These are phyloP conservation scores for Seminavis robusta DNA, from an alignment of 108 stramenopile species.

Conservation along the genomic window DNA sequence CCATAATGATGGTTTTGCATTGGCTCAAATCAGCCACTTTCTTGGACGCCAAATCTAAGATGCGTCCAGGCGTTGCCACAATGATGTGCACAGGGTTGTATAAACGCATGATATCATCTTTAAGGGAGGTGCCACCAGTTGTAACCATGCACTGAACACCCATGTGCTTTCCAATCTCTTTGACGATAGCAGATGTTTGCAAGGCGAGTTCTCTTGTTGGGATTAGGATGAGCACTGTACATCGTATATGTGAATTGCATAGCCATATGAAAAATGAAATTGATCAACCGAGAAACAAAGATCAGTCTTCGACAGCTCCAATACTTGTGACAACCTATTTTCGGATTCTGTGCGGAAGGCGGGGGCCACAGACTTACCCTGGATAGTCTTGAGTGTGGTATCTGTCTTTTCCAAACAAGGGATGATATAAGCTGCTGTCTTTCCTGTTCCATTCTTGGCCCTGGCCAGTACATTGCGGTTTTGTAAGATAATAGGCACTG, in stretches of 20 bases:
- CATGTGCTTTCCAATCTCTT: constrained; percentile 98
- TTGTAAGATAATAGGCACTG: constrained; percentile 96
- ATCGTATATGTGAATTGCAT: no score
- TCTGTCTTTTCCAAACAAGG: constrained; percentile 98
- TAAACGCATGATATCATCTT: constrained; percentile 98
- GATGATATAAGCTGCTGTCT: constrained; percentile 99
- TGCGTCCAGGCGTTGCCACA: constrained; percentile 98
- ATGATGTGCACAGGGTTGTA: constrained; percentile 94
- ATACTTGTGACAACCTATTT: no score
- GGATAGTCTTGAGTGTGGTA: constrained; percentile 79
- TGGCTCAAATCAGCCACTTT: constrained; percentile 92
- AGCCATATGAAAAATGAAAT: no score
- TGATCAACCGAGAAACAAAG: no score
- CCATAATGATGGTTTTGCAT: constrained; percentile 96
- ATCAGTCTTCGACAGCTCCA: no score
- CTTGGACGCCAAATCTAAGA: constrained; percentile 95
- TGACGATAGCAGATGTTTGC: constrained; percentile 98
- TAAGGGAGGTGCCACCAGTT: constrained; percentile 95
- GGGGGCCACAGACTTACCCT: constrained; percentile 52
- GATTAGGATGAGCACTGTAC: constrained; percentile 88
- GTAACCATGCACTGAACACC: constrained; percentile 97
- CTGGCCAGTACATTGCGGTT: constrained; percentile 95
- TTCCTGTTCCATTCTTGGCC: constrained; percentile 98
- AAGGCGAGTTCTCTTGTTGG: constrained; percentile 98
- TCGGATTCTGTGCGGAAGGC: no score